Evolutionary conservation across 176 grass and related monocot genomes (phyloP).

Genomic region (Carex myosuroides): DNA sequence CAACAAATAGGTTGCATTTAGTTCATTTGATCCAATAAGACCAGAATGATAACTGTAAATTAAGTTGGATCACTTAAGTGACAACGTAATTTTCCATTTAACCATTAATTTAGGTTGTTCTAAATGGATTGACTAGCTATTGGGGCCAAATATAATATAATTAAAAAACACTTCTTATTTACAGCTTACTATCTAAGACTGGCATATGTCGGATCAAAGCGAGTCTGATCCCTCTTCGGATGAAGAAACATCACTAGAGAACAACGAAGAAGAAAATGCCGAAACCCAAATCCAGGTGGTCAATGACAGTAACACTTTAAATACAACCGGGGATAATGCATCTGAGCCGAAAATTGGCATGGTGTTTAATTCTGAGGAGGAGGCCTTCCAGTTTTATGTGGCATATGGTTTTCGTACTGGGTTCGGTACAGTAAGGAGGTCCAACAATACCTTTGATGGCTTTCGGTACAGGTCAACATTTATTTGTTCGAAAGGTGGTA

Average conservation of each 20-base stretch:
- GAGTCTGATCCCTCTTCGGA: slow-evolving; percentile 33
- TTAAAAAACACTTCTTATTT: not conserved
- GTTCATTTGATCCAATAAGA: not conserved
- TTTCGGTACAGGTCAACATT: slow-evolving; percentile 73
- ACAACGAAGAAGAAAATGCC: slow-evolving; percentile 36
- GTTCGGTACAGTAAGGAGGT: slow-evolving; percentile 73
- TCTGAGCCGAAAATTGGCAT: slow-evolving; percentile 57
- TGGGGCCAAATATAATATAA: not conserved
- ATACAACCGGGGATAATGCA: slow-evolving; percentile 34
- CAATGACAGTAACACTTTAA: not conserved
- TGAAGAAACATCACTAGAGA: slow-evolving; percentile 41
- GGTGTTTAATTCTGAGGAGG: slow-evolving; percentile 74
- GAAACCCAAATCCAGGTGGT: slow-evolving; percentile 33
- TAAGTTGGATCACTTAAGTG: not conserved
- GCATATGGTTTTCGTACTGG: slow-evolving; percentile 58
- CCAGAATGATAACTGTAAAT: not conserved
- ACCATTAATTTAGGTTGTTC: not conserved
- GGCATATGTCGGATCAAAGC: slow-evolving; percentile 15
- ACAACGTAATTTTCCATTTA: not conserved
- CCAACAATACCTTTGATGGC: slow-evolving; percentile 75
- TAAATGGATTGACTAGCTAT: not conserved
- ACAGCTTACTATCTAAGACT: not conserved
- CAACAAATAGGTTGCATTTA: not conserved
- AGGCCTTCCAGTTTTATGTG: slow-evolving; percentile 79
- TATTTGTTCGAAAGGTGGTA: slow-evolving; percentile 76